Percentiles rank a stretch among this genome's conserved stretches.
phyloP scores from a whole-genome alignment of 1,139 yeast species.

The Suhomyces bribrorum region DNA sequence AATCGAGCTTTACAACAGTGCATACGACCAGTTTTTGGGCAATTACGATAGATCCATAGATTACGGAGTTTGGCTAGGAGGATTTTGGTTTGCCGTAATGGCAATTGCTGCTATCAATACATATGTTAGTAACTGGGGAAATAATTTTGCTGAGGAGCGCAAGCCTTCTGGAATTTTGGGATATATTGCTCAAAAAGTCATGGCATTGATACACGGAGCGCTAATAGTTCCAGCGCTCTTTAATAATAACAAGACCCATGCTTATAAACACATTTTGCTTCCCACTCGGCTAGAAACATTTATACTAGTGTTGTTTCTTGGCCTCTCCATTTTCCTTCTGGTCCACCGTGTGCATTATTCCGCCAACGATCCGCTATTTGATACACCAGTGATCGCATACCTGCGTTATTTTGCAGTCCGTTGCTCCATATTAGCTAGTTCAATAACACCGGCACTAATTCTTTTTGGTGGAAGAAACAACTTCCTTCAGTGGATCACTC shows the following conservation, averaged over 20 bases:
- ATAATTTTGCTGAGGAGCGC: constrained; percentile 8
- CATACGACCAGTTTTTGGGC: constrained; percentile 42
- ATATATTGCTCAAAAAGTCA: too few relatives aligned
- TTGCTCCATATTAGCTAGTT: constrained; percentile 57
- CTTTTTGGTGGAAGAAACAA: constrained; percentile 66
- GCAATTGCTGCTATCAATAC: constrained; percentile 28
- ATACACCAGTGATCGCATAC: constrained; percentile 17
- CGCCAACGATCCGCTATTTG: constrained; percentile 34
- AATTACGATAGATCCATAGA: constrained; percentile 39
- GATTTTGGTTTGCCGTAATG: constrained; percentile 36
- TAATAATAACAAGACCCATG: constrained; percentile 40
- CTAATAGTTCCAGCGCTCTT: constrained; percentile 46
- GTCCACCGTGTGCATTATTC: constrained; percentile 22
- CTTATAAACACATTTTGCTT: constrained; percentile 33
- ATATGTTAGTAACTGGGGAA: constrained; percentile 21
- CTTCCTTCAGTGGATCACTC: constrained; percentile 54
- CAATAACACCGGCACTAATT: constrained; percentile 52
- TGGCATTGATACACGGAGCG: background rate
- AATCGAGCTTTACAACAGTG: constrained; percentile 19
- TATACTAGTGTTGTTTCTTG: constrained; percentile 11
- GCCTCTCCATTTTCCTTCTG: constrained; percentile 8
- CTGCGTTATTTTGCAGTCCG: constrained; percentile 52
- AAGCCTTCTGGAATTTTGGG: constrained; percentile 17
- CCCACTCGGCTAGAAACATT: constrained; percentile 66
- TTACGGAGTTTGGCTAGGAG: constrained; percentile 32